Evolutionary conservation across 805 yeast genomes (phyloP).

Genomic region (Yamadazyma nakazawae): DNA sequence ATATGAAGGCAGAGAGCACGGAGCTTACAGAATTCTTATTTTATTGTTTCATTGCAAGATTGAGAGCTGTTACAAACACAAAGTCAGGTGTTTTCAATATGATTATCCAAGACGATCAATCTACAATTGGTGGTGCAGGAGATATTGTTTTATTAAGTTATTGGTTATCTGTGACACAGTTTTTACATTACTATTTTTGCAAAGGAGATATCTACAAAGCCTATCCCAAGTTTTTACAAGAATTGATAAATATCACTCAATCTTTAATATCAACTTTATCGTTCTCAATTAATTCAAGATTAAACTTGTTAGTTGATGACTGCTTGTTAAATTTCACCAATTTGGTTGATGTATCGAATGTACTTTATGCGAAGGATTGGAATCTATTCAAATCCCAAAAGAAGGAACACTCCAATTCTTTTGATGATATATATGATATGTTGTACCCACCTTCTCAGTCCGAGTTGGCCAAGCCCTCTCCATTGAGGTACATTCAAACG

Average conservation of each 20-base stretch:
- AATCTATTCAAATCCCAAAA: slow-evolving; percentile 46
- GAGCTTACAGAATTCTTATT: slow-evolving; percentile 57
- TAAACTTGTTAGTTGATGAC: slow-evolving; percentile 56
- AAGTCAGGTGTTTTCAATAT: slow-evolving; percentile 55
- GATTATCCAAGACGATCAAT: slow-evolving; percentile 29
- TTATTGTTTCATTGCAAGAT: slow-evolving; percentile 57
- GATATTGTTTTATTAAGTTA: slow-evolving; percentile 74
- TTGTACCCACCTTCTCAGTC: slow-evolving; percentile 81
- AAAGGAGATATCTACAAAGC: slow-evolving; percentile 56
- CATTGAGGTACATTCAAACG: slow-evolving; percentile 78
- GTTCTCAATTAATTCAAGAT: slow-evolving; percentile 60
- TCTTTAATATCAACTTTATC: slow-evolving; percentile 64
- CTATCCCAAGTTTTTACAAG: slow-evolving; percentile 61
- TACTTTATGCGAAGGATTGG: slow-evolving; percentile 71
- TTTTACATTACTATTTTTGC: slow-evolving; percentile 71
- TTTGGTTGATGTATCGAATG: slow-evolving; percentile 76
- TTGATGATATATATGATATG: slow-evolving; percentile 72
- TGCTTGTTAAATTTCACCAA: slow-evolving; percentile 74
- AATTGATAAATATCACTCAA: slow-evolving; percentile 56
- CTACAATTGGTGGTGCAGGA: slow-evolving; percentile 37
- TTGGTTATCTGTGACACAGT: slow-evolving; percentile 82
- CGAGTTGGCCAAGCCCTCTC: slow-evolving; percentile 85
- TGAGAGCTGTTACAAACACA: slow-evolving; percentile 57
- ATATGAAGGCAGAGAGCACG: slow-evolving; percentile 50
- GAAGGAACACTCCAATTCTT: slow-evolving; percentile 45